Percentiles rank a stretch among this genome's conserved stretches.
Conservation (phyloP, 202 grass and related monocot species). For the Digitaria exilis region DNA sequence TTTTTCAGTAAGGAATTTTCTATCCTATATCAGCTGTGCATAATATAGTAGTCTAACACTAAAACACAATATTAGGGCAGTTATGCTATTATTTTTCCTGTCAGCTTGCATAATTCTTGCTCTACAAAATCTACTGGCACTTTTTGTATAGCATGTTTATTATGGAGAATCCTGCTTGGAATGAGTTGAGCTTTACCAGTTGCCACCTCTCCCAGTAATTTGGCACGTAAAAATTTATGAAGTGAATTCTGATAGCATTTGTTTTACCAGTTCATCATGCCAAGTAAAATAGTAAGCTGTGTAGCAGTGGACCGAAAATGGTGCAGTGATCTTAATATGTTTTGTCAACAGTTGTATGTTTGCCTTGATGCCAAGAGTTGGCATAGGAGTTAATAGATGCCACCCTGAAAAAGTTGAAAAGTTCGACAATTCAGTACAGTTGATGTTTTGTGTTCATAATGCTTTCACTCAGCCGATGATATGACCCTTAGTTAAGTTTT, state of each 20-base stretch:
- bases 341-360: neutral
- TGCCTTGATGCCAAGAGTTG: neutral
- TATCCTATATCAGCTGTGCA: neutral
- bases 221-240: neutral
- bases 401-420: neutral
- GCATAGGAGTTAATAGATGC: slow-evolving; percentile 14
- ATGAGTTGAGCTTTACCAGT: slow-evolving; percentile 21
- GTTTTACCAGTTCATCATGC: neutral
- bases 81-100: slow-evolving; percentile 7
- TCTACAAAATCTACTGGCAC: slow-evolving; percentile 7
- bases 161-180: slow-evolving; percentile 13
- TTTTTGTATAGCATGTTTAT: neutral
- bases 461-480: slow-evolving; percentile 9
- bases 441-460: slow-evolving; percentile 23
- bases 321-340: neutral
- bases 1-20: neutral
- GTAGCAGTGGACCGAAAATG: neutral
- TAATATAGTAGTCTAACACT: neutral
- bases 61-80: neutral
- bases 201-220: slow-evolving; percentile 28
- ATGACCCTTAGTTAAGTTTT: slow-evolving; percentile 29
- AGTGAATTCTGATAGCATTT: neutral
- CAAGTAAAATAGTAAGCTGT: slow-evolving; percentile 16
- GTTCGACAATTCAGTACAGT: neutral
- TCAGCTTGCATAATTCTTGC: neutral